Base-by-base conservation (phyloP, 345 rosid genomes). In the Syzygium grande region DNA sequence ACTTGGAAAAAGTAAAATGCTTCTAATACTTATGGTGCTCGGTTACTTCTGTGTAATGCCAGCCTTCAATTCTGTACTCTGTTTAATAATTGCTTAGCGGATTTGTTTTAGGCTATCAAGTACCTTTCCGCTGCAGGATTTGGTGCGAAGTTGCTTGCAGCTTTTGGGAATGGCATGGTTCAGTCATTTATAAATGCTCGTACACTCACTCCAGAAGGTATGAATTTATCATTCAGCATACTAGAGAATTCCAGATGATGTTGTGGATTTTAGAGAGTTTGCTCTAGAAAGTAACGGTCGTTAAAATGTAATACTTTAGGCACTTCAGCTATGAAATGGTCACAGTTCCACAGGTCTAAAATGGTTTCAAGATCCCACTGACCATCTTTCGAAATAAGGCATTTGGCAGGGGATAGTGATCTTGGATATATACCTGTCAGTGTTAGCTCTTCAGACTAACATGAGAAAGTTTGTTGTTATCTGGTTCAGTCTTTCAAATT, bases 71-170 rank as follows among this genome's bases (percentile, higher is more conserved):
- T 59, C 65, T 12, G 84, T 89, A 19, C 56, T 61, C 84, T 86
- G 61, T 88, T 68, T 85, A 15, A 86, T 41, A 84, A 87, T 88
- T 89, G 86, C 88, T 90, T 54, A 16, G 49, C 59, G 65, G 85
- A 17, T 87, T 90, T 25, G 88, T 43, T 93, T 90, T 90, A 97
- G 98, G 95, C 98, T 73, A 96, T 98, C 96, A 95, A 96, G 88
- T 93, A 95, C 93, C 98, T 98, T 85, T 96, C 99, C 7, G 95
- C 96, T 90, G 99, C 99, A 19, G 99, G 99, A 89, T 96, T 98
- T 92, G 99, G 99, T 87, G 99, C 99, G 27, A 95, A 98, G 92
- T 92, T 98, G 92, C 97, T 98, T 41, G 98, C 95, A 38, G 93
- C 95, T 85, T 98, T 98, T 91, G 96, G 91, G 88, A 98, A 98